Evolutionary conservation across 2,329 filamentous ascomycete genomes (phyloP), one percentile per base, ranked within the genome.

Genomic region (Zopfia rhizophila): DNA sequence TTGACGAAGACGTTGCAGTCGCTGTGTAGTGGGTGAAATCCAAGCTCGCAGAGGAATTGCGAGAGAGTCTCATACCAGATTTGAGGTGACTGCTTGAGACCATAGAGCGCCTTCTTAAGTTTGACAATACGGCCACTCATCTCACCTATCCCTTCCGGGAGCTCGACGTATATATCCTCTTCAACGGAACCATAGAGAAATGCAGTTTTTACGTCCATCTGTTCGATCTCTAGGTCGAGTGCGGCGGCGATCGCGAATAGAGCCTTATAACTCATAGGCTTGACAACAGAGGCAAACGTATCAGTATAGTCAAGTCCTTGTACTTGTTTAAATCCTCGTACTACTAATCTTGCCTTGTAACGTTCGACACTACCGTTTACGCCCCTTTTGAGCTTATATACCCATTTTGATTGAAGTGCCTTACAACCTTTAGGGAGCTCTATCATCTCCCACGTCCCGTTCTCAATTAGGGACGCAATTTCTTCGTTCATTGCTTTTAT

Each of bases 181-280:
- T 67, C 42, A 17, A 70, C 53, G 5, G 53, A 30, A 1, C 58
- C 50, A 42, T 71, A 56, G 6, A 70, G 59, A 40, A 71, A 71
- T 4, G 65, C 56, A 1, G 61, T 69, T 40, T 63, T 62, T 23
- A 69, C 57, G 43, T 70, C 60, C 44, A 70, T 66, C 48, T 70
- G 53, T 25, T 68, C 39, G 25, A 65, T 61, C 29, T 66, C 45
- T 1, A 53, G 38, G 29, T 57, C 54, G 3, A 55, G 30, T 5
- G 49, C 38, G 5, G 41, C 48, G 2, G 32, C 51, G 3, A 68
- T 50, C 1, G 56, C 55, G 23, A 70, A 65, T 8, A 68, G 48
- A 6, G 55, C 55, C 35, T 60, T 62, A 29, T 56, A 60, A 31
- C 50, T 57, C 47, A 60, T 62, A 7, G 50, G 50, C 44, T 56